Base-by-base conservation (phyloP, 768 basidiomycete species). In the Hygrocybe coccinea region DNA sequence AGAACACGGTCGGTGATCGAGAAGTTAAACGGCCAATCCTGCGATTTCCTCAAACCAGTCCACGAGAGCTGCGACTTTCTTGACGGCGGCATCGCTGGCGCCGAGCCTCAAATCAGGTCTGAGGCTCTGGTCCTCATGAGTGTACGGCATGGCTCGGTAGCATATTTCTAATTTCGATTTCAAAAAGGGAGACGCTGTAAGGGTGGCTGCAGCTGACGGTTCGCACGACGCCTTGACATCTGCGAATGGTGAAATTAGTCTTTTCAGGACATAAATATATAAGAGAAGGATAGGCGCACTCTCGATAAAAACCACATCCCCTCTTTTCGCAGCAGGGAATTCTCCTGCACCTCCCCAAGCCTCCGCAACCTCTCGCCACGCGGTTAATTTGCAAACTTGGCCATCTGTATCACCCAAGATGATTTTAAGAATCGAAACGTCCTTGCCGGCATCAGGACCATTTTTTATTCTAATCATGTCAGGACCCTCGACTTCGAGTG, bases 291-390 rank as follows among this genome's bases (percentile, higher is more conserved):
- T 19, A 57, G 10, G 72, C 83, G 38, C 65, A 86, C 90, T 87
- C 65, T 87, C 81, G 14, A 91, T 71, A 56, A 84, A 74, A 7
- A 89, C 71, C 14, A 91, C 72, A 64, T 91, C 90, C 1, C 90
- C 90, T 47, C 86, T 75, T 63, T 84, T 87, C 2, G 82, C 68
- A 15, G 69, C 77, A 10, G 72, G 66, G 2, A 67, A 68, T 6
- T 73, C 68, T 9, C 74, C 72, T 36, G 68, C 56, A 21, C 75
- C 75, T 25, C 85, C 86, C 89, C 89, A 91, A 0, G 69, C 67
- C 43, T 90, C 85, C 10, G 90, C 90, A 3, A 79, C 71, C 45
- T 90, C 85, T 53, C 89, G 74, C 90, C 90, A 92, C 11, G 85
- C 89, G 3, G 86, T 86, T 15, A 91, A 66, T 69, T 85, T 89